These are phyloP conservation scores for Jamesozyma piceae DNA, from an alignment of 805 yeast genomes.

Conservation along the genomic window DNA sequence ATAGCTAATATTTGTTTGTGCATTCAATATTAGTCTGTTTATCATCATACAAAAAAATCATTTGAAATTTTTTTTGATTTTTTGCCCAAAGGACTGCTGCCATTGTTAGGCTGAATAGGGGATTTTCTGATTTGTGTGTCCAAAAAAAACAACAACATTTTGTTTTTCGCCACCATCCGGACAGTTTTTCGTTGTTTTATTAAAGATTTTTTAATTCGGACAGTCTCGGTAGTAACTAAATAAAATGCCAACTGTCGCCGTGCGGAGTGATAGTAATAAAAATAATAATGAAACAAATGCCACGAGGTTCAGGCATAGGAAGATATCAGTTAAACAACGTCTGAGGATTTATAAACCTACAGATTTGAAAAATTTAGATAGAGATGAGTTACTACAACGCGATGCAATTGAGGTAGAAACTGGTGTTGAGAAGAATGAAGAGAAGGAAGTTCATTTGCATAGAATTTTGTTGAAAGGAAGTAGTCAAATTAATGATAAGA, in stretches of 20 bases:
- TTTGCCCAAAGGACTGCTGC: background rate
- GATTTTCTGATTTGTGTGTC: background rate
- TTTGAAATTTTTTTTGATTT: background rate
- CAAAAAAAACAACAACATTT: background rate
- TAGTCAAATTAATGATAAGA: slow-evolving; percentile 32
- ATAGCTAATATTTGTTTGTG: background rate
- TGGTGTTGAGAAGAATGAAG: slow-evolving; percentile 96
- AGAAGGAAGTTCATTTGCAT: slow-evolving; percentile 91
- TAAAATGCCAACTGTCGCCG: background rate
- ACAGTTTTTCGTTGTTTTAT: slow-evolving; percentile 1
- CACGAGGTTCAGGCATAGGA: slow-evolving; percentile 86
- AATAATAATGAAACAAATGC: slow-evolving; percentile 5
- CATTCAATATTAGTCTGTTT: background rate
- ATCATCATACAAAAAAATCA: too few species aligned
- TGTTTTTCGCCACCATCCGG: slow-evolving; percentile 2
- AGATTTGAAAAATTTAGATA: slow-evolving; percentile 74
- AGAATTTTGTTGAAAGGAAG: slow-evolving; percentile 66
- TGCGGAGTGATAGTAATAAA: slow-evolving; percentile 2
- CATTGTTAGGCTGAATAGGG: background rate
- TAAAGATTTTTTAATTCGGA: background rate
- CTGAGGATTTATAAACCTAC: slow-evolving; percentile 65
- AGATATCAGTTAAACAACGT: slow-evolving; percentile 85
- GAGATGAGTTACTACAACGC: slow-evolving; percentile 48
- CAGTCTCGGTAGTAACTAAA: background rate
- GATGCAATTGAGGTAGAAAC: slow-evolving; percentile 87